These are phyloP conservation scores for Tricholoma terreum DNA, from an alignment of 768 basidiomycete species.

Conservation along the genomic window DNA sequence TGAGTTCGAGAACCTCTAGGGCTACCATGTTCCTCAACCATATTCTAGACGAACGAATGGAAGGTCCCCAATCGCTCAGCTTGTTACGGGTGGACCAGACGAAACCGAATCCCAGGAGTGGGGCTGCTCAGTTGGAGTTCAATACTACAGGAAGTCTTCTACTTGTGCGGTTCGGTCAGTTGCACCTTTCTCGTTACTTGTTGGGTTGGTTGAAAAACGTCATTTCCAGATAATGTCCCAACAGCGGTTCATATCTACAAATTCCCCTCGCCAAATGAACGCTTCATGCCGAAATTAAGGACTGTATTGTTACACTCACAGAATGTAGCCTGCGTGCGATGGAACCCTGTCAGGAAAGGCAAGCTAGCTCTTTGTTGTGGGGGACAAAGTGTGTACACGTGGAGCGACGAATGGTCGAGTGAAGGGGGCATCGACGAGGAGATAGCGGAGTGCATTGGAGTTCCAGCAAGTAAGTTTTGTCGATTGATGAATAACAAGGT, in stretches of 20 bases:
- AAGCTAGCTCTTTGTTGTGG: conserved; percentile 67
- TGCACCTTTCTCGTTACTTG: background rate
- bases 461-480: conserved; percentile 74
- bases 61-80: conserved; percentile 51
- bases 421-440: conserved; percentile 60
- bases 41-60: conserved; percentile 59
- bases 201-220: conserved; percentile 1
- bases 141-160: conserved; percentile 73
- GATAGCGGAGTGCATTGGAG: conserved; percentile 87
- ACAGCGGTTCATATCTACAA: conserved; percentile 65
- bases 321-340: conserved; percentile 62
- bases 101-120: conserved; percentile 64
- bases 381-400: conserved; percentile 63
- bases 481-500: conserved; percentile 13
- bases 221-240: conserved; percentile 54
- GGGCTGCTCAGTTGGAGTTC: conserved; percentile 74
- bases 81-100: conserved; percentile 52
- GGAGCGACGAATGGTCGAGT: conserved; percentile 81
- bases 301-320: conserved; percentile 65
- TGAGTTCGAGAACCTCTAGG: conserved; percentile 28
- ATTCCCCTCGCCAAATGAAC: conserved; percentile 60
- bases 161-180: conserved; percentile 69
- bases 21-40: background rate
- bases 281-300: conserved; percentile 58
- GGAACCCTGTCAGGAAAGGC: conserved; percentile 85